These are phyloP conservation scores for Calonectria henricotiae DNA, from an alignment of 2,329 filamentous ascomycete genomes.

Conservation along the genomic window DNA sequence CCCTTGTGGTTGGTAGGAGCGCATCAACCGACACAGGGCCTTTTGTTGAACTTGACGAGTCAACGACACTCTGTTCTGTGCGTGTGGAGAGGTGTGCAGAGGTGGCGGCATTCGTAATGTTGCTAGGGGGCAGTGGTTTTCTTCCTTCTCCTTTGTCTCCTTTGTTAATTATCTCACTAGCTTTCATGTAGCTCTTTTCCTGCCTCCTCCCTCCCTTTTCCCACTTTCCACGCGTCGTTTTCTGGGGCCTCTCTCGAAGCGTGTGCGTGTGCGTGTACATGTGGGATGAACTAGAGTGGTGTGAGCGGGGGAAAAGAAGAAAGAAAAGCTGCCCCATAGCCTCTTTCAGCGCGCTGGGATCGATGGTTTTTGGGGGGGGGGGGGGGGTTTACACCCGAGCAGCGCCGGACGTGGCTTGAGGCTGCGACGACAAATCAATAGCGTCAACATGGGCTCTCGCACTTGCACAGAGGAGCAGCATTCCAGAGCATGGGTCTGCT, in stretches of 20 bases:
- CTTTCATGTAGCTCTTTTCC: neutral
- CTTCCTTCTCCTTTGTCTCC: slow-evolving; percentile 3
- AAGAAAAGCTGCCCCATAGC: slow-evolving; percentile 3
- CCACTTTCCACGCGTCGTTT: slow-evolving; percentile 7
- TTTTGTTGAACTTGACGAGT: neutral
- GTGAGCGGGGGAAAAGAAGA: slow-evolving; percentile 24
- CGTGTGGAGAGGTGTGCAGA: neutral
- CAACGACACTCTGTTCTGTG: neutral
- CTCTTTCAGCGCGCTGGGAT: neutral
- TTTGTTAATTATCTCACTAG: slow-evolving; percentile 19
- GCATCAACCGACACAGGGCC: slow-evolving; percentile 12
- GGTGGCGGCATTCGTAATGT: slow-evolving; percentile 1
- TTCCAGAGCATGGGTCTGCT: slow-evolving; percentile 8
- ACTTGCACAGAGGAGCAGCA: neutral
- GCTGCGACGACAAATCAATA: slow-evolving; percentile 21
- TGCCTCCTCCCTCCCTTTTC: neutral
- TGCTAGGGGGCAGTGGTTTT: neutral
- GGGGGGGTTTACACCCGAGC: neutral
- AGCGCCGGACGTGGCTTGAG: slow-evolving; percentile 14
- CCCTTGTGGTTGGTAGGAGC: neutral
- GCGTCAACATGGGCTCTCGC: slow-evolving; percentile 5
- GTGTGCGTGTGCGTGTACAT: slow-evolving; percentile 3
- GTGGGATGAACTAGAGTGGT: slow-evolving; percentile 12
- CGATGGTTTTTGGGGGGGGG: neutral
- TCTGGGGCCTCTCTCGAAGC: neutral